phyloP scores from a whole-genome alignment of 768 basidiomycete genomes.

The Auricularia heimuer region DNA sequence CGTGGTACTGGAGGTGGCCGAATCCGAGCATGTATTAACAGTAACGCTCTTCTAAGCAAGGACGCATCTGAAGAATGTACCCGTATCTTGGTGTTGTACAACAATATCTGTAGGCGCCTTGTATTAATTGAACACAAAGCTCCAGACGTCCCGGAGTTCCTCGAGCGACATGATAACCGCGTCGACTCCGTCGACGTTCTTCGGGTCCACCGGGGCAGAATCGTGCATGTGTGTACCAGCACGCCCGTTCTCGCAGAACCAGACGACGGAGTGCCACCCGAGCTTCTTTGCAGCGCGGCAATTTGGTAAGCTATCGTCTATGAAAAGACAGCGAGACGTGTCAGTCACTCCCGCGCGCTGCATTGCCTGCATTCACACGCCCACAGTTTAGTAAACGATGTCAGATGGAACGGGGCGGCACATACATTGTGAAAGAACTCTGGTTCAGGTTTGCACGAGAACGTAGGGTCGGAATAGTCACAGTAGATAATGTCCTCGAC shows the following conservation, averaged over 20 bases:
- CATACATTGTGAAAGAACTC: conserved; percentile 56
- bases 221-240: conserved; percentile 34
- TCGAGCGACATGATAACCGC: conserved; percentile 47
- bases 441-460: conserved; percentile 74
- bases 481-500: conserved; percentile 71
- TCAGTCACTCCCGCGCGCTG: conserved; percentile 48
- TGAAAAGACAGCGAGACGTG: conserved; percentile 62
- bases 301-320: conserved; percentile 69
- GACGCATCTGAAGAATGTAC: not conserved
- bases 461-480: conserved; percentile 56
- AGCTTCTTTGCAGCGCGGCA: conserved; percentile 53
- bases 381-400: too few species aligned
- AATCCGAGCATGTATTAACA: conserved; percentile 65
- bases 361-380: conserved; percentile 44
- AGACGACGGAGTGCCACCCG: conserved; percentile 66
- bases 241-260: conserved; percentile 72
- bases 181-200: conserved; percentile 34
- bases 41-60: conserved; percentile 50
- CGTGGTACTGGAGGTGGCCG: conserved; percentile 68
- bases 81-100: not conserved
- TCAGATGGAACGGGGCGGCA: not conserved
- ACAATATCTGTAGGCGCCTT: not conserved
- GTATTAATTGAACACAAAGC: not conserved
- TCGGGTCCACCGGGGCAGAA: conserved; percentile 28
- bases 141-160: conserved; percentile 61